Evolutionary conservation across 1,139 yeast genomes (phyloP).

Genomic region (Saccharomycopsis phalli): DNA sequence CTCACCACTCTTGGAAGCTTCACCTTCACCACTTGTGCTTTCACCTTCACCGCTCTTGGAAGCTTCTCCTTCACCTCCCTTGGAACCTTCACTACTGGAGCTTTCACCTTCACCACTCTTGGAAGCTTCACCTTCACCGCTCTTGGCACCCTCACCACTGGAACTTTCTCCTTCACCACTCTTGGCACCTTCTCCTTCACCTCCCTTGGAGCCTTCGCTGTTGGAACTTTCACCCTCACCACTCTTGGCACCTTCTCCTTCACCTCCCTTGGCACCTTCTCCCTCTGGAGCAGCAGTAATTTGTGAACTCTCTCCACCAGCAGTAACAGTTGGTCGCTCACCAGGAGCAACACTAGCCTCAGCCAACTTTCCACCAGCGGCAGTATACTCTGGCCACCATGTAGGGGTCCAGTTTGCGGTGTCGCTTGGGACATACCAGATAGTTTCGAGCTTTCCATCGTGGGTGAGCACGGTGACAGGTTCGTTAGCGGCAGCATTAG

Average conservation of each 20-base stretch:
- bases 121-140: too few relatives aligned
- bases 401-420: conserved; percentile 18
- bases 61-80: too few relatives aligned
- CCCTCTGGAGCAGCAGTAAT: too few relatives aligned
- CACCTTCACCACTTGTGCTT: neutral
- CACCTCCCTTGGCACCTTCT: too few relatives aligned
- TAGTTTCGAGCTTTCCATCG: conserved; percentile 15
- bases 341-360: conserved; percentile 7
- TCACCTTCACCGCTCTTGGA: too few relatives aligned
- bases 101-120: too few relatives aligned
- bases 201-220: neutral
- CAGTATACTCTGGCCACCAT: conserved; percentile 20
- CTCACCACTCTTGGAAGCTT: neutral
- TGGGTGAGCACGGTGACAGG: conserved; percentile 19
- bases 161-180: neutral
- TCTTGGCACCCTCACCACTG: too few relatives aligned
- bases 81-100: too few relatives aligned
- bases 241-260: neutral
- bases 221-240: neutral
- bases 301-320: too few relatives aligned
- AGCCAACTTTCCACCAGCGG: conserved; percentile 19
- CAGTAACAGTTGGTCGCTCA: conserved; percentile 1
- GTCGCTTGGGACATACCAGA: conserved; percentile 20
- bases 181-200: neutral
- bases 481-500: too few relatives aligned